phyloP scores from a whole-genome alignment of 345 rosid species.

The Punica granatum region DNA sequence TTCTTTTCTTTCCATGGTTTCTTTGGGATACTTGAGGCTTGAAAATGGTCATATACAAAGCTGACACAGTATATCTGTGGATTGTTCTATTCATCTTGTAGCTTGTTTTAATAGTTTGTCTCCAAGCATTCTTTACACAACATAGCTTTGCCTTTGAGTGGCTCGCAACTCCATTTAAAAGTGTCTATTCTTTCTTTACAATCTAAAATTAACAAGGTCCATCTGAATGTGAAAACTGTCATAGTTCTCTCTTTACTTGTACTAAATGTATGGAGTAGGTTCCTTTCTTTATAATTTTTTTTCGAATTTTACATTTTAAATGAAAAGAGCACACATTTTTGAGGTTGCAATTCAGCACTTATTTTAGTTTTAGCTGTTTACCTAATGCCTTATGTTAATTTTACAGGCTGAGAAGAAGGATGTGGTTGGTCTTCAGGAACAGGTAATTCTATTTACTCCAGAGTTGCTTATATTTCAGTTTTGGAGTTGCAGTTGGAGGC shows the following conservation, averaged over 20 bases:
- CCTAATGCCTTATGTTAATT: constrained; percentile 3
- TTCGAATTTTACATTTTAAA: not conserved
- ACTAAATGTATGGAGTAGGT: not conserved
- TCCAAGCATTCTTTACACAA: not conserved
- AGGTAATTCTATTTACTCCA: constrained; percentile 23
- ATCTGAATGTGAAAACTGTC: not conserved
- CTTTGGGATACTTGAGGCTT: not conserved
- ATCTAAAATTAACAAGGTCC: not conserved
- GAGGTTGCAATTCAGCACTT: not conserved
- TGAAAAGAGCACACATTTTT: not conserved
- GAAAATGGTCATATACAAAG: not conserved
- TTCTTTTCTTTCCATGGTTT: not conserved
- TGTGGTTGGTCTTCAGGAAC: constrained; percentile 38
- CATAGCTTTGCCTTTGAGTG: not conserved
- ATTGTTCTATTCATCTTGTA: not conserved
- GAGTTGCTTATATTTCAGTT: not conserved
- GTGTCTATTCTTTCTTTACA: not conserved
- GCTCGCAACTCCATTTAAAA: not conserved
- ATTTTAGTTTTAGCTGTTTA: not conserved
- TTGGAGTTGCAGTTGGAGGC: not conserved
- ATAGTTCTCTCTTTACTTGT: not conserved
- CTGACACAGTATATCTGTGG: not conserved
- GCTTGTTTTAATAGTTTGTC: not conserved
- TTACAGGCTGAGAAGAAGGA: constrained; percentile 28
- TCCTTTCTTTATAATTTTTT: too few species aligned